Evolutionary conservation across 163 green algal genomes (phyloP), one percentile per base, ranked within the genome.

Genomic region (Trebouxiophyceae sp.): DNA sequence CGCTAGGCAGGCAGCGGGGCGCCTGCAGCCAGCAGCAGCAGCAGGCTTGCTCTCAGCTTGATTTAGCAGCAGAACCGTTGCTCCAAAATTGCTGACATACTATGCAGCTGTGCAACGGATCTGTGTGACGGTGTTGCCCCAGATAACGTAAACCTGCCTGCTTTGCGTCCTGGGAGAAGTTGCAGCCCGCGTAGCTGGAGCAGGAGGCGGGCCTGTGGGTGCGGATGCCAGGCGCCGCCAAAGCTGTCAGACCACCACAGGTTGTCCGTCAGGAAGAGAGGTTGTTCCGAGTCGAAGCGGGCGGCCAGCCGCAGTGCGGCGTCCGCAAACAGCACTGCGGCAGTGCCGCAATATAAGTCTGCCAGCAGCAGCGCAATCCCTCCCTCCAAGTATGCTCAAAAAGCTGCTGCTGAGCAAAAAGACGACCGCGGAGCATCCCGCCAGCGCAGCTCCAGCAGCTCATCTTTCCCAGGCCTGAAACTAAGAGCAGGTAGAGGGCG

Each of bases 1-100:
- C 50, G 61, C 68, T 69, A 22, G 68, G 68, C 29, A 68, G 32
- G 56, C 68, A 74, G 5, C 57, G 28, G 19, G 68, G 68, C 5
- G 68, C 61, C 22, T 60, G 39, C 39, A 50, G 12, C 8, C 39
- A n/a, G n/a, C n/a, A n/a, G n/a, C n/a, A n/a, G n/a, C n/a, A n/a
- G n/a, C n/a, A n/a, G n/a, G n/a, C n/a, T n/a, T n/a, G n/a, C n/a
- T n/a, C n/a, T n/a, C n/a, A n/a, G n/a, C n/a, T n/a, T n/a, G n/a
- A n/a, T n/a, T n/a, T n/a, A n/a, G n/a, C n/a, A n/a, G n/a, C n/a
- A n/a, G n/a, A n/a, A n/a, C n/a, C n/a, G n/a, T n/a, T n/a, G 39
- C 16, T 16, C 39, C 16, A 50, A 8, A 50, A 50, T 50, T 50
- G 39, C 16, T 50, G 39, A 50, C 39, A 50, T 50, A n/a, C 39